Base-by-base conservation (phyloP, 139 green algal species). In the Pseudopediastrum boryanum region DNA sequence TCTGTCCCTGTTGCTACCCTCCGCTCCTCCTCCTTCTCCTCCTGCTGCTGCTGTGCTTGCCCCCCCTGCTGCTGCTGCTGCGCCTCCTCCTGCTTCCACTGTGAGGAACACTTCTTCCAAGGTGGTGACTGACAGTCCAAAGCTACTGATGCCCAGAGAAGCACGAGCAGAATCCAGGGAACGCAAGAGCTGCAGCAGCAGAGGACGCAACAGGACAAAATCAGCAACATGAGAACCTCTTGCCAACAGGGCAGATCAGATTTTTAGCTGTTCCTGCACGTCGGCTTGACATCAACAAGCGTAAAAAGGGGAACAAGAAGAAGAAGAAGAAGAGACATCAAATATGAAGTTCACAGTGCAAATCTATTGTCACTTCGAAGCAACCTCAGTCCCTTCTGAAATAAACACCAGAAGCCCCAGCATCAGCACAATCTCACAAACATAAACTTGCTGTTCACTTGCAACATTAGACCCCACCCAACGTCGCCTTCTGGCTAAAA, bases 81-180 rank as follows among this genome's bases (percentile, higher is more conserved):
- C 10, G 51, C 13, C 59, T 13, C 4, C 13, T 16, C 19, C 39
- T 69, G 54, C 12, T 1, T 10, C 10, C 39, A 23, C 9, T 23
- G 21, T 12, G 13, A 89, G 80, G 41, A 86, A 89, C 5, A 92
- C 85, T 74, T 94, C 90, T 75, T 96, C 92, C 19, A 96, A 82
- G 0, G 92, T 95, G 2, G 91, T 95, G 12, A 92, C 83, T 0
- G 80, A 86, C 59, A 96, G 70, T 21, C 92, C 91, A 61, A 91
- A 95, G 69, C 77, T 81, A 19, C 39, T 44, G 31, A 94, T 73
- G 0, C 84, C 79, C 66, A 88, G 63, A 5, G n/a, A 6, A 4
- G 35, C 51, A 29, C 81, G 79, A n/a, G 61, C 48, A 21, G 48
- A 59, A 51, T 89, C 77, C 43, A 93, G 61, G 6, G 72, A 65